A percentile compares a stretch with the other conserved stretches of the same genome.
Evolutionary conservation across 2,329 filamentous ascomycete species (phyloP).

Genomic region (Aspergillus candidus): DNA sequence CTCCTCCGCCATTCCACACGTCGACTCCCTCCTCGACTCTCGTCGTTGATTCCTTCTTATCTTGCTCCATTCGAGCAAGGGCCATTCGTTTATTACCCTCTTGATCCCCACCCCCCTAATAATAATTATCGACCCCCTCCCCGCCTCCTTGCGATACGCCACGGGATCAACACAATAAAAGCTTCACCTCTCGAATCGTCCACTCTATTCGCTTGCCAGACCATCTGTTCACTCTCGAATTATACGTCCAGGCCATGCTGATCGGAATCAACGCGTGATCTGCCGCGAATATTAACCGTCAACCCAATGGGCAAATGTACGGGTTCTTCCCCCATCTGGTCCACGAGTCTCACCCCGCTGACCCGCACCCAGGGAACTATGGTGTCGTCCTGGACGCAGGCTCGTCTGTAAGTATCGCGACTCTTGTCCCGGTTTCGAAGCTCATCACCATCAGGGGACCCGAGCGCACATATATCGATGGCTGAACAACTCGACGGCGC

Average conservation of each 20-base stretch:
- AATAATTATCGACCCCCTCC: too few species aligned
- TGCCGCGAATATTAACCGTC: conserved; percentile 5
- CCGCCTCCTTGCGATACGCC: too few species aligned
- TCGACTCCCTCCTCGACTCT: neutral
- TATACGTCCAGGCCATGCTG: conserved; percentile 24
- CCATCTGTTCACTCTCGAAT: neutral
- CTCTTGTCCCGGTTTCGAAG: neutral
- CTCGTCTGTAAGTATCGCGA: conserved; percentile 59
- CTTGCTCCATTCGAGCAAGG: too few species aligned
- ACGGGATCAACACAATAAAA: too few species aligned
- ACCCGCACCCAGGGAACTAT: conserved; percentile 54
- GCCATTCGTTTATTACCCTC: too few species aligned
- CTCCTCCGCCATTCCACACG: neutral
- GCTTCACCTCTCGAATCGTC: too few species aligned
- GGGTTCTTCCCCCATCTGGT: neutral
- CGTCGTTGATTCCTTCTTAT: neutral
- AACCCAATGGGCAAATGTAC: conserved; percentile 42
- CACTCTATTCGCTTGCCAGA: neutral
- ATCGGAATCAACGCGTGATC: conserved; percentile 11
- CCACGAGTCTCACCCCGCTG: neutral
- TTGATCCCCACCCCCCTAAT: too few species aligned
- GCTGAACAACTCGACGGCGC: conserved; percentile 67
- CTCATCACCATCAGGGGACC: conserved; percentile 55
- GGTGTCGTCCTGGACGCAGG: conserved; percentile 96
- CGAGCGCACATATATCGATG: conserved; percentile 92